Evolutionary conservation across 2,329 filamentous ascomycete species (phyloP), one percentile per base, ranked within the genome.

Genomic region (Colletotrichum kahawae): DNA sequence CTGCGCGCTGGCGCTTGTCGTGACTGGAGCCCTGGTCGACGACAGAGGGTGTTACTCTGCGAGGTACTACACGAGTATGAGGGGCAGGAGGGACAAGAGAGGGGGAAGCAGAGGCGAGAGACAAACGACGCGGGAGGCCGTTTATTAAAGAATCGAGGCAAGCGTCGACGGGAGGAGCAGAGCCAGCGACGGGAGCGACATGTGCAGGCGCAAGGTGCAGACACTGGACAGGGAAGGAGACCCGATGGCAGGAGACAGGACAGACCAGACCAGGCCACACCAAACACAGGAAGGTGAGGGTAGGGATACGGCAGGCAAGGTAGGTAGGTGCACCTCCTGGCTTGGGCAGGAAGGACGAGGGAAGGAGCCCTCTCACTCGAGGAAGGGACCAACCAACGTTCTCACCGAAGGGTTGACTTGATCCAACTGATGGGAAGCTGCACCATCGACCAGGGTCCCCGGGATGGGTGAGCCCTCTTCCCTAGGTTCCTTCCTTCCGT

Each of bases 71-170:
- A 59, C 21, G 72, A 75, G 72, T 68, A 64, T 67, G 68, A 71
- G 62, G 62, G 68, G 68, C 38, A 27, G 51, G 62, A 72, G 56
- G 67, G 54, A 67, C 36, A 29, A 67, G 24, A 71, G 24, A 36
- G 51, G 29, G 4, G 63, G 27, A 38, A 48, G 16, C 3, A 62
- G 63, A 36, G 18, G 12, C 6, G 31, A 48, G 57, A 57, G 33
- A 62, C 21, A 29, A 27, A 48, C 56, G 38, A 38, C n/a, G 72
- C 38, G 72, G 72, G 72, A 72, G 56, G 63, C 48, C 16, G 29
- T 72, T 64, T 75, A 75, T 67, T 75, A 75, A 60, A 72, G 56
- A 51, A 64, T 74, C 69, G 34, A 67, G 72, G 63, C 63, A 64
- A n/a, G 48, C 36, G 18, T 33, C 31, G 51, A 54, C 27, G 56